A percentile compares a stretch with the other conserved stretches of the same genome.
These are phyloP conservation scores for Diaporthe batatas DNA, from an alignment of 2,329 filamentous ascomycete genomes.

Conservation along the genomic window DNA sequence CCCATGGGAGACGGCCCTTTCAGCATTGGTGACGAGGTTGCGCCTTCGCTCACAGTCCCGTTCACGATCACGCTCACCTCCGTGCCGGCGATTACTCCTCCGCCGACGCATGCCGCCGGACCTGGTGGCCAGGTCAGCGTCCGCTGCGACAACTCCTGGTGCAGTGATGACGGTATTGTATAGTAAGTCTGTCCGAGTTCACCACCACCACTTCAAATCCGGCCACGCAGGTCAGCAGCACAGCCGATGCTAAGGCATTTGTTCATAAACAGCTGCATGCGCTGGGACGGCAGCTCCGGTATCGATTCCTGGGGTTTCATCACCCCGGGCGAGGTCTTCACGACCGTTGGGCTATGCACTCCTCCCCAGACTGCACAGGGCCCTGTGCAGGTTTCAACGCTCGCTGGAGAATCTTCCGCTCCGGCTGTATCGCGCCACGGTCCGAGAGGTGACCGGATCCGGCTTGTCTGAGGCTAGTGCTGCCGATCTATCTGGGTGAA, in stretches of 20 bases:
- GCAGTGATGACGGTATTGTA: constrained; percentile 13
- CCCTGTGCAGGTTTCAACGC: background rate
- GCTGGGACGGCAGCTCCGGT: constrained; percentile 5
- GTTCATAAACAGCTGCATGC: background rate
- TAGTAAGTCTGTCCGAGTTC: constrained; percentile 11
- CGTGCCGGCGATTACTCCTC: background rate
- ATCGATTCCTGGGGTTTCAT: background rate
- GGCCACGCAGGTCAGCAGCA: background rate
- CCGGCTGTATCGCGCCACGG: background rate
- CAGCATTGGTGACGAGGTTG: background rate
- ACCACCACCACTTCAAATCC: no score
- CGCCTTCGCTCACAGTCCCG: background rate
- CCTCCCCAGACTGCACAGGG: background rate
- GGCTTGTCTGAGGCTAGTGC: background rate
- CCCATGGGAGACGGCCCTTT: background rate
- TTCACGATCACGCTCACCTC: background rate
- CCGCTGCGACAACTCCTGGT: constrained; percentile 19
- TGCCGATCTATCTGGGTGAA: background rate
- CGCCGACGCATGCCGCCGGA: no score
- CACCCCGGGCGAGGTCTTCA: background rate
- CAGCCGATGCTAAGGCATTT: background rate
- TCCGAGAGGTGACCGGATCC: background rate
- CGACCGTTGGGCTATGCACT: background rate
- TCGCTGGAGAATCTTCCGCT: background rate
- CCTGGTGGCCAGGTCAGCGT: background rate